A percentile compares a stretch with the other conserved stretches of the same genome.
These are phyloP conservation scores for Mrakia blollopis DNA, from an alignment of 768 basidiomycete species.

Conservation along the genomic window DNA sequence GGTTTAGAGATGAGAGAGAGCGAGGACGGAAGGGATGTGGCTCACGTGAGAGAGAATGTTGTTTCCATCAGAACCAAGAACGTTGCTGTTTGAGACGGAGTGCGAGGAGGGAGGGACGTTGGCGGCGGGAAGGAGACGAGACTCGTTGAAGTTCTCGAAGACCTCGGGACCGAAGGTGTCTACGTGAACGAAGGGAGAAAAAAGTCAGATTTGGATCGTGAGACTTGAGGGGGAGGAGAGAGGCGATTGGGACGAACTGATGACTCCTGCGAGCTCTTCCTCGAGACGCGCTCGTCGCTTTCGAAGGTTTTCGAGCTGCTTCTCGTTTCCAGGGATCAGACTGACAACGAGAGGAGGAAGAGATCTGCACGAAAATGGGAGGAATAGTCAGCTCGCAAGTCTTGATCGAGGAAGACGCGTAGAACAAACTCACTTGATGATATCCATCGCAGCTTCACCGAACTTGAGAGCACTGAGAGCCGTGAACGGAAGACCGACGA, in stretches of 20 bases:
- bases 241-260: conserved; percentile 35
- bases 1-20: neutral
- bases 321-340: conserved; percentile 80
- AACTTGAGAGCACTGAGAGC: conserved; percentile 93
- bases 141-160: conserved; percentile 17
- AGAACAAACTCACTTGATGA: conserved; percentile 67
- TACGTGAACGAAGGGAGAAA: neutral
- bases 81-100: neutral
- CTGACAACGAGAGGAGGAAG: conserved; percentile 82
- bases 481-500: conserved; percentile 72
- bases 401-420: neutral
- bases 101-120: neutral
- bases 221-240: neutral
- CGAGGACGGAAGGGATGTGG: neutral
- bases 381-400: neutral
- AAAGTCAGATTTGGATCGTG: no score
- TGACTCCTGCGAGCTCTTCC: conserved; percentile 68
- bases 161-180: conserved; percentile 30
- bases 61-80: neutral
- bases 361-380: conserved; percentile 55
- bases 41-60: conserved; percentile 22
- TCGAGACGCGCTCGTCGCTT: conserved; percentile 66
- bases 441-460: conserved; percentile 96
- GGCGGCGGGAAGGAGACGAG: neutral
- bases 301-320: conserved; percentile 69